A percentile compares a stretch with the other conserved stretches of the same genome.
Conservation (phyloP, 495 filamentous ascomycete genomes). For the Saxophila tyrrhenica region DNA sequence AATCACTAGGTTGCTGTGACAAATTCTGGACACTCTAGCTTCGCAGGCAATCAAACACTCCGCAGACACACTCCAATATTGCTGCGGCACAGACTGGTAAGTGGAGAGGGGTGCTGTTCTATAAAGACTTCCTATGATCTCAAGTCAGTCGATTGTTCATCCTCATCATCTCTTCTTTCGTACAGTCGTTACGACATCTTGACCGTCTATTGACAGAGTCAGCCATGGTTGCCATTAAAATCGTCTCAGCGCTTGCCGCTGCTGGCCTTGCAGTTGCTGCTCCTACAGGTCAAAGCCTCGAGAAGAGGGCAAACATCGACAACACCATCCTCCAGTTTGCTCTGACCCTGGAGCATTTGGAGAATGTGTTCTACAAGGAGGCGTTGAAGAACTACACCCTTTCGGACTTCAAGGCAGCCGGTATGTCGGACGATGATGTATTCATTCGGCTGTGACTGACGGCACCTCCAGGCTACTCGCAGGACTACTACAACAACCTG, state of each 20-base stretch:
- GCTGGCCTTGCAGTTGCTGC: background rate
- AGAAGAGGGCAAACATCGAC: slow-evolving; percentile 3
- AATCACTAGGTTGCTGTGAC: background rate
- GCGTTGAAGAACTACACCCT: slow-evolving; percentile 41
- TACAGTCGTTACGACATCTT: background rate
- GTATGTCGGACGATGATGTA: slow-evolving; percentile 23
- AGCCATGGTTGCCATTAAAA: background rate
- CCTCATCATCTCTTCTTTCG: background rate
- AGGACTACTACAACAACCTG: slow-evolving; percentile 39
- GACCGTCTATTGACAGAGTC: background rate
- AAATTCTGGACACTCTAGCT: background rate
- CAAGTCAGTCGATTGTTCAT: background rate
- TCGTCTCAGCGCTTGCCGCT: background rate
- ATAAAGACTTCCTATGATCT: background rate
- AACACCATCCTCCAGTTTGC: slow-evolving; percentile 13
- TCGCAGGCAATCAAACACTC: background rate
- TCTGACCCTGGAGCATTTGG: slow-evolving; percentile 31
- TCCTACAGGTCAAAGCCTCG: background rate
- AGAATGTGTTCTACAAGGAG: slow-evolving; percentile 40
- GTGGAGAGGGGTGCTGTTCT: background rate
- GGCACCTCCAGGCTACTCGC: background rate
- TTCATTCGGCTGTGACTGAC: background rate
- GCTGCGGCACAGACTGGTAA: background rate
- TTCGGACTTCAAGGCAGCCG: slow-evolving; percentile 37
- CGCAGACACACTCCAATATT: background rate